These are phyloP conservation scores for Tolypocladium pustulatum DNA, from an alignment of 2,329 filamentous ascomycete genomes.

Conservation along the genomic window DNA sequence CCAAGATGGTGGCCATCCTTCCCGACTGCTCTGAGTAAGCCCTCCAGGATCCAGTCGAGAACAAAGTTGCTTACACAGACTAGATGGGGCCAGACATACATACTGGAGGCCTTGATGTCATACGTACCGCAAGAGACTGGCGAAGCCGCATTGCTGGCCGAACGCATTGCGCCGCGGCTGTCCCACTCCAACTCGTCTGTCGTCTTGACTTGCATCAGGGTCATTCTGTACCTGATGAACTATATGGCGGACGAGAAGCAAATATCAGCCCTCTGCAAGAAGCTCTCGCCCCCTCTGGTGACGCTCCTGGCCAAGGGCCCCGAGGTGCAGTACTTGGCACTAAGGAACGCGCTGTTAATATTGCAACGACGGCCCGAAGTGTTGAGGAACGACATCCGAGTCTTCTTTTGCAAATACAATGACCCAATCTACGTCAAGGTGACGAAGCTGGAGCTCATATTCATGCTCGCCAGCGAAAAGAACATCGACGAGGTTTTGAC, in stretches of 20 bases:
- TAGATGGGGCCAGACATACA: conserved; percentile 98
- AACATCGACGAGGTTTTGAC: conserved; percentile 95
- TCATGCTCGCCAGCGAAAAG: conserved; percentile 92
- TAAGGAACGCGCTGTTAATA: conserved; percentile 89
- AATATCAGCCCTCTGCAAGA: conserved; percentile 76
- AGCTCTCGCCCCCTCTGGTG: conserved; percentile 88
- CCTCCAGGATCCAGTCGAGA: not conserved
- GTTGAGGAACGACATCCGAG: conserved; percentile 87
- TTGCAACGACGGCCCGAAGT: conserved; percentile 89
- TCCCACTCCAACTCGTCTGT: conserved; percentile 97
- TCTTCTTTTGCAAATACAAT: conserved; percentile 99
- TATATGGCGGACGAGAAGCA: conserved; percentile 91
- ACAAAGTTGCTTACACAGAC: not conserved
- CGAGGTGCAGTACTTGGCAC: conserved; percentile 94
- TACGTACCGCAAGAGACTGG: conserved; percentile 88
- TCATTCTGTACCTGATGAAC: conserved; percentile 97
- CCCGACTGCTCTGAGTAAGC: conserved; percentile 93
- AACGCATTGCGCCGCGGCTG: conserved; percentile 87
- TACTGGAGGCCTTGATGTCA: conserved; percentile 93
- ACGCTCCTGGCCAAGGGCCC: conserved; percentile 92
- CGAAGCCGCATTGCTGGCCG: conserved; percentile 81
- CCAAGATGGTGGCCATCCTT: conserved; percentile 93
- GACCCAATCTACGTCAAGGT: conserved; percentile 99
- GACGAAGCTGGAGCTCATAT: conserved; percentile 95
- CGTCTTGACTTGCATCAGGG: conserved; percentile 89